These are phyloP conservation scores for Candida lessepsii DNA, from an alignment of 805 yeast genomes.

Conservation along the genomic window DNA sequence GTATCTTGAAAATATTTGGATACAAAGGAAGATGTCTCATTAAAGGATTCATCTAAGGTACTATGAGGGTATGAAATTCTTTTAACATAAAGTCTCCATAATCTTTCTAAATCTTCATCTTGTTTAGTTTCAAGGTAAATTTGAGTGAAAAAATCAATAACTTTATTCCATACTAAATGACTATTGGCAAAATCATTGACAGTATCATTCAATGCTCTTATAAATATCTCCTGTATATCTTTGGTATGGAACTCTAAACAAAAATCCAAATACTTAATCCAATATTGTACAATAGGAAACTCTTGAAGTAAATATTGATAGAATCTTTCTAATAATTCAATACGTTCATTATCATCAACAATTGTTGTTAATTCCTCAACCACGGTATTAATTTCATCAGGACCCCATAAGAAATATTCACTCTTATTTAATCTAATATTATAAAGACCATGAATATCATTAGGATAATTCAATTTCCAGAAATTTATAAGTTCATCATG, in stretches of 20 bases:
- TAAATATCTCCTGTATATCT: constrained; percentile 14
- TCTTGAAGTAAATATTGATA: constrained; percentile 18
- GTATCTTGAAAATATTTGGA: constrained; percentile 23
- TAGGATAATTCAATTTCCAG: constrained; percentile 9
- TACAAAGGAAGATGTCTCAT: constrained; percentile 40
- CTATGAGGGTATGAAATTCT: constrained; percentile 43
- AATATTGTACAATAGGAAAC: constrained; percentile 21
- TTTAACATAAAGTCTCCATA: constrained; percentile 24
- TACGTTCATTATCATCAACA: constrained; percentile 10
- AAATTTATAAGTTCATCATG: constrained; percentile 19
- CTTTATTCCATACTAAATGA: constrained; percentile 13
- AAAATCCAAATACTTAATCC: constrained; percentile 22
- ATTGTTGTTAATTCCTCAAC: constrained; percentile 19
- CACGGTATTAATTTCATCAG: constrained; percentile 18
- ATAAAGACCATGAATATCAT: background rate
- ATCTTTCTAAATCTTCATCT: constrained; percentile 17
- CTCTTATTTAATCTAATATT: constrained; percentile 8
- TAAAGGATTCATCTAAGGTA: constrained; percentile 38
- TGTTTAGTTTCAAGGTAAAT: constrained; percentile 6
- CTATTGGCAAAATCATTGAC: constrained; percentile 23
- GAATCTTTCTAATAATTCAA: constrained; percentile 13
- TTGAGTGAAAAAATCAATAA: constrained; percentile 10
- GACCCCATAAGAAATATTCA: constrained; percentile 11
- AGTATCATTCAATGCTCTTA: constrained; percentile 22
- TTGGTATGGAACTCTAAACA: constrained; percentile 5